Percentiles rank a stretch among this genome's conserved stretches.
Conservation (phyloP, 306 rosid species). For the Citrullus colocynthis region DNA sequence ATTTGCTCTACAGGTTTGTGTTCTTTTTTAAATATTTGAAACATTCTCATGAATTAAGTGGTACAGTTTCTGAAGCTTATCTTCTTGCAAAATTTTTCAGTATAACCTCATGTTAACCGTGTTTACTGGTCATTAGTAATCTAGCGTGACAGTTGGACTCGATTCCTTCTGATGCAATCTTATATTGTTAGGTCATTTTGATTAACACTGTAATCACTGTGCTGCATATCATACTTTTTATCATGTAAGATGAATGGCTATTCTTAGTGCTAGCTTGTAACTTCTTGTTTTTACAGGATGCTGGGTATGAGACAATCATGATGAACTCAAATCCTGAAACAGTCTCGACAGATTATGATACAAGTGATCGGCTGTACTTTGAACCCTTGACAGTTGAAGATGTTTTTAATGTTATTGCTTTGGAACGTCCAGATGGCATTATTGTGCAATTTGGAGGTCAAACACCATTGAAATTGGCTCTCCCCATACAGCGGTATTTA, state of each 20-base stretch:
- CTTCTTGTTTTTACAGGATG: conserved; percentile 43
- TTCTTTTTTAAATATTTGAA: background rate
- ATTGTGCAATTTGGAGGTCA: conserved; percentile 99
- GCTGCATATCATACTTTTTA: background rate
- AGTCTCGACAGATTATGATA: conserved; percentile 93
- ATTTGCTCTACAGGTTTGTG: conserved; percentile 78
- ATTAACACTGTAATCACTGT: background rate
- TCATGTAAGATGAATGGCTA: background rate
- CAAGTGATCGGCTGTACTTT: conserved; percentile 90
- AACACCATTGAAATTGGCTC: conserved; percentile 83
- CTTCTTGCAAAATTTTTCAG: background rate
- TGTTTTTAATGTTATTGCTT: conserved; percentile 68
- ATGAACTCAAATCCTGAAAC: conserved; percentile 98
- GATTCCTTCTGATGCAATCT: background rate
- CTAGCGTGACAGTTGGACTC: background rate
- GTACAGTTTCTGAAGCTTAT: background rate
- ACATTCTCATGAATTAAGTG: background rate
- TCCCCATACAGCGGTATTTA: conserved; percentile 69
- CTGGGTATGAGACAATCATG: conserved; percentile 93
- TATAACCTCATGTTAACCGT: background rate
- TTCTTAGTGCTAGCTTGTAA: background rate
- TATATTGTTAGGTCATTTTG: background rate
- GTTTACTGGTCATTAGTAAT: background rate
- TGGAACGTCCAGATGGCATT: conserved; percentile 96
- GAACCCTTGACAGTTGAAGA: conserved; percentile 90